Evolutionary conservation across 305 asterid genomes (phyloP).

Genomic region (Euphrasia arctica): DNA sequence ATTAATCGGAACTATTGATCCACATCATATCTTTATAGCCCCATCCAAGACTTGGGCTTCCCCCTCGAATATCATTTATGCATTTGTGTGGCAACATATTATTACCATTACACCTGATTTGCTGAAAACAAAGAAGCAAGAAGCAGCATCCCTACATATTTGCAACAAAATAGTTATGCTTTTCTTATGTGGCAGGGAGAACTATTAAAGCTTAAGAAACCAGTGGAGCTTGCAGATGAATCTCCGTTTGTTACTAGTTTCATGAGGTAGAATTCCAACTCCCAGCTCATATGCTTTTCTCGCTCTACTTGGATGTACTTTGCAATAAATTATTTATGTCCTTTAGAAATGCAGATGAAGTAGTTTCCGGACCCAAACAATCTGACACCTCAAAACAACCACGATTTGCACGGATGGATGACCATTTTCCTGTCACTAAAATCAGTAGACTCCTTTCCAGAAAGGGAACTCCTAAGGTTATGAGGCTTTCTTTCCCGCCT

Average conservation of each 20-base stretch:
- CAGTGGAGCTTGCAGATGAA: slow-evolving; percentile 47
- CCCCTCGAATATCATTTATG: no score
- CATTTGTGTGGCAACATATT: not conserved
- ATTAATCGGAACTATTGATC: no score
- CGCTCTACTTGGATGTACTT: slow-evolving; percentile 6
- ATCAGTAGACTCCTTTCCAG: slow-evolving; percentile 51
- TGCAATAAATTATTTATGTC: slow-evolving; percentile 23
- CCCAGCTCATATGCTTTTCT: not conserved
- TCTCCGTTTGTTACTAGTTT: slow-evolving; percentile 37
- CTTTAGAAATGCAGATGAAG: slow-evolving; percentile 50
- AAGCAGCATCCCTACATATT: no score
- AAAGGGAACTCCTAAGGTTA: slow-evolving; percentile 62
- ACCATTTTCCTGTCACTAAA: slow-evolving; percentile 67
- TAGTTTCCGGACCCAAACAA: slow-evolving; percentile 43
- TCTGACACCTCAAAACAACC: slow-evolving; percentile 51
- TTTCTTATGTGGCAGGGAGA: slow-evolving; percentile 54
- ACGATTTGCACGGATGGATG: slow-evolving; percentile 63
- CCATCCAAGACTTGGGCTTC: no score
- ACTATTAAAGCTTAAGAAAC: slow-evolving; percentile 58
- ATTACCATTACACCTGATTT: slow-evolving; percentile 19
- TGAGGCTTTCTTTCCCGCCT: slow-evolving; percentile 17
- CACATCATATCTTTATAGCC: no score
- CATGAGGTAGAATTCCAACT: slow-evolving; percentile 37
- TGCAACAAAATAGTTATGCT: not conserved
- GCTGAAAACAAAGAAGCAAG: slow-evolving; percentile 11